Evolutionary conservation across 2,329 filamentous ascomycete genomes (phyloP).

Genomic region (Hymenoscyphus scutula): DNA sequence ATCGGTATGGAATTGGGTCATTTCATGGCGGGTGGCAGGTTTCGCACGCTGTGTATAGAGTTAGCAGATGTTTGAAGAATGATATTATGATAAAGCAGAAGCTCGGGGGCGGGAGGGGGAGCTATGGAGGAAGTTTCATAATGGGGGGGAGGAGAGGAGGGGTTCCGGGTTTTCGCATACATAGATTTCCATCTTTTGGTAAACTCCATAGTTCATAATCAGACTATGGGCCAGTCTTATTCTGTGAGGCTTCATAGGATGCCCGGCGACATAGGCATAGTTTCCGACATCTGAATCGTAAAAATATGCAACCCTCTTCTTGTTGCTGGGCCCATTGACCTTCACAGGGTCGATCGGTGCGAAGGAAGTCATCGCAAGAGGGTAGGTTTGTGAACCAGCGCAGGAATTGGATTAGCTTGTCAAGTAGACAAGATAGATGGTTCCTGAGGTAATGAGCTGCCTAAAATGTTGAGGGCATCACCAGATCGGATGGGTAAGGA

Average conservation of each 20-base stretch:
- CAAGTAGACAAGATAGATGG: neutral
- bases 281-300: slow-evolving; percentile 98
- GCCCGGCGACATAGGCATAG: slow-evolving; percentile 93
- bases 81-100: neutral
- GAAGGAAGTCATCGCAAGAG: slow-evolving; percentile 37
- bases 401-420: neutral
- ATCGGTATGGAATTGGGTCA: slow-evolving; percentile 90
- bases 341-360: slow-evolving; percentile 53
- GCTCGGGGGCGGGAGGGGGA: neutral
- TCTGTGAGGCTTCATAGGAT: slow-evolving; percentile 99
- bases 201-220: slow-evolving; percentile 92
- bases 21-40: slow-evolving; percentile 83
- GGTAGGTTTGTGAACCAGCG: neutral
- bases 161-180: slow-evolving; percentile 50
- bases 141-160: neutral
- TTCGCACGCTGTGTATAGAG: slow-evolving; percentile 63
- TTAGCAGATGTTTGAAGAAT: slow-evolving; percentile 12
- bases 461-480: neutral
- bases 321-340: slow-evolving; percentile 49
- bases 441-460: neutral
- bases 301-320: slow-evolving; percentile 94
- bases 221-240: slow-evolving; percentile 93
- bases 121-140: neutral
- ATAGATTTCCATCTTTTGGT: slow-evolving; percentile 96
- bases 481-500: neutral